These are phyloP conservation scores for Neofusicoccum ribis DNA, from an alignment of 2,329 filamentous ascomycete species.

Conservation along the genomic window DNA sequence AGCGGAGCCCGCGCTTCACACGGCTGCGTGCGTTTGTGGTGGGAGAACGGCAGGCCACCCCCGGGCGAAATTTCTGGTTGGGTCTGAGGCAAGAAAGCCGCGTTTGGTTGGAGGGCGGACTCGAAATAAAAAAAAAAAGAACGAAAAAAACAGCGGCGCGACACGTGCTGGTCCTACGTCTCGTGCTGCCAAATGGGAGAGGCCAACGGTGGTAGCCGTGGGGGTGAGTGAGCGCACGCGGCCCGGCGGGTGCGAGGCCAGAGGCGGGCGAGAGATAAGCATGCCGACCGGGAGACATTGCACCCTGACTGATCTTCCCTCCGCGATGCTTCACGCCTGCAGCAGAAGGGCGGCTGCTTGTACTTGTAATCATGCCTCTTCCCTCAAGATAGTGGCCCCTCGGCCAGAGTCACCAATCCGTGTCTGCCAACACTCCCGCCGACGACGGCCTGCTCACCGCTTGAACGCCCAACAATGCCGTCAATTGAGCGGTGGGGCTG, in stretches of 20 bases:
- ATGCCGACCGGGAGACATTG: neutral
- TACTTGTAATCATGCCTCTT: conserved; percentile 21
- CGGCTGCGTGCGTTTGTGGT: neutral
- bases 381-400: neutral
- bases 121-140: neutral
- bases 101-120: conserved; percentile 3
- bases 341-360: conserved; percentile 8
- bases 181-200: neutral
- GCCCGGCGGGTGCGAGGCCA: neutral
- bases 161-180: conserved; percentile 9
- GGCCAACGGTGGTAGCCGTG: neutral
- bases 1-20: neutral
- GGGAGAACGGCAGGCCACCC: neutral
- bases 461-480: neutral
- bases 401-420: conserved; percentile 7
- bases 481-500: conserved; percentile 5
- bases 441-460: conserved; percentile 6
- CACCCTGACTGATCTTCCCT: too few relatives aligned
- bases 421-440: neutral
- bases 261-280: too few relatives aligned
- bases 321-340: neutral
- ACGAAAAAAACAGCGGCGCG: neutral
- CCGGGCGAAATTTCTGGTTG: neutral
- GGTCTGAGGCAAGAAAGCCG: conserved; percentile 5
- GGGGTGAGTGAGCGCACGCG: neutral